Evolutionary conservation across 352 stramenopile genomes (phyloP).

Genomic region (Phytophthora pistaciae): DNA sequence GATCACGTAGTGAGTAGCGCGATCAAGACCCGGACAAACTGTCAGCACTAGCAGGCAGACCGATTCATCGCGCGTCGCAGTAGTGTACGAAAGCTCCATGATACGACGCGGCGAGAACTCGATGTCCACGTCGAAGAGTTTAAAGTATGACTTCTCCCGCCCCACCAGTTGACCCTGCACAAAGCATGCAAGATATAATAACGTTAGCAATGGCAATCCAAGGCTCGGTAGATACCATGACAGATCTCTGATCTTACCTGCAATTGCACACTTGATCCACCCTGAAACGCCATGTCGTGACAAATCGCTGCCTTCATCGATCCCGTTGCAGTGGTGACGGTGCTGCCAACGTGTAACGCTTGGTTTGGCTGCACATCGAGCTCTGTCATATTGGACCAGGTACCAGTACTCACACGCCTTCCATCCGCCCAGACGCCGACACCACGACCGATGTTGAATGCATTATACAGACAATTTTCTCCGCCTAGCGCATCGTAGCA

Average conservation of each 20-base stretch:
- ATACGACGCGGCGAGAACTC: constrained; percentile 46
- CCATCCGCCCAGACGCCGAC: constrained; percentile 38
- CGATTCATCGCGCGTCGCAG: constrained; percentile 33
- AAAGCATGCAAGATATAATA: neutral
- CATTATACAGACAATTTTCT: constrained; percentile 44
- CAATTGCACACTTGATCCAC: constrained; percentile 40
- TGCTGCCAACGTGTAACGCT: constrained; percentile 34
- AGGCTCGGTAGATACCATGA: neutral
- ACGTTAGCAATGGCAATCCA: neutral
- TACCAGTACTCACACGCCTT: constrained; percentile 2
- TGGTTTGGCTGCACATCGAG: constrained; percentile 45
- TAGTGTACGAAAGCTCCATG: constrained; percentile 52
- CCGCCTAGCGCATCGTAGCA: constrained; percentile 48
- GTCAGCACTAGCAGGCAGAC: constrained; percentile 49
- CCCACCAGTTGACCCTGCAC: constrained; percentile 38
- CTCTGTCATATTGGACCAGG: constrained; percentile 48
- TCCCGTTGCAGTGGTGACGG: constrained; percentile 33
- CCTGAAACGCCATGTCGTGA: constrained; percentile 46
- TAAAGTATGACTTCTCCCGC: constrained; percentile 49
- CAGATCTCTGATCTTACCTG: constrained; percentile 23
- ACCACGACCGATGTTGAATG: constrained; percentile 49
- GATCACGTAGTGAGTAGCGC: constrained; percentile 49
- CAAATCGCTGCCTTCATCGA: constrained; percentile 34
- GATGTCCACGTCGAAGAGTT: constrained; percentile 54
- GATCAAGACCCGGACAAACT: constrained; percentile 48